phyloP scores from a whole-genome alignment of 2,329 filamentous ascomycete species.

The Hortaea sp. region DNA sequence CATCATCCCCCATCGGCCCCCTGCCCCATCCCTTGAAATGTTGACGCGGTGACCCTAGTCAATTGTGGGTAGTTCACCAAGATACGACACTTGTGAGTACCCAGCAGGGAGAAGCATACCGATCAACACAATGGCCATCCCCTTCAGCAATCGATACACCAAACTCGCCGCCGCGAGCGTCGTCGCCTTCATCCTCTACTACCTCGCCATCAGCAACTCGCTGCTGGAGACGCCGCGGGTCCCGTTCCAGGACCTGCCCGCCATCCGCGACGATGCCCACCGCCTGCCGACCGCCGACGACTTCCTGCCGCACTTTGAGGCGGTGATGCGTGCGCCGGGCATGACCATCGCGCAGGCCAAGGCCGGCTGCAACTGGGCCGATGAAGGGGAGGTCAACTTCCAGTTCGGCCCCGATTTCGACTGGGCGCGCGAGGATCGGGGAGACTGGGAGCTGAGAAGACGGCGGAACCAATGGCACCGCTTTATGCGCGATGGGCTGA shows the following conservation, averaged over 20 bases:
- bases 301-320: background rate
- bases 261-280: background rate
- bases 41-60: too few relatives aligned
- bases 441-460: conserved; percentile 9
- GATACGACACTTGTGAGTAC: too few relatives aligned
- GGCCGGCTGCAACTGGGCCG: background rate
- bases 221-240: background rate
- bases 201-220: background rate
- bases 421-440: conserved; percentile 2
- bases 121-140: too few relatives aligned
- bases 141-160: background rate
- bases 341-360: background rate
- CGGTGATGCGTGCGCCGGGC: background rate
- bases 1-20: too few relatives aligned
- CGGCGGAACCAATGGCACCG: conserved; percentile 12
- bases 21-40: too few relatives aligned
- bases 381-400: background rate
- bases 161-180: background rate
- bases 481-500: conserved; percentile 11
- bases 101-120: too few relatives aligned
- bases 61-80: too few relatives aligned
- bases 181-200: background rate
- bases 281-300: background rate
- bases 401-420: conserved; percentile 3
- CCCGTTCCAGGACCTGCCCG: background rate